phyloP scores from a whole-genome alignment of 1,284 basidiomycete species.

The Pholiota adiposa region DNA sequence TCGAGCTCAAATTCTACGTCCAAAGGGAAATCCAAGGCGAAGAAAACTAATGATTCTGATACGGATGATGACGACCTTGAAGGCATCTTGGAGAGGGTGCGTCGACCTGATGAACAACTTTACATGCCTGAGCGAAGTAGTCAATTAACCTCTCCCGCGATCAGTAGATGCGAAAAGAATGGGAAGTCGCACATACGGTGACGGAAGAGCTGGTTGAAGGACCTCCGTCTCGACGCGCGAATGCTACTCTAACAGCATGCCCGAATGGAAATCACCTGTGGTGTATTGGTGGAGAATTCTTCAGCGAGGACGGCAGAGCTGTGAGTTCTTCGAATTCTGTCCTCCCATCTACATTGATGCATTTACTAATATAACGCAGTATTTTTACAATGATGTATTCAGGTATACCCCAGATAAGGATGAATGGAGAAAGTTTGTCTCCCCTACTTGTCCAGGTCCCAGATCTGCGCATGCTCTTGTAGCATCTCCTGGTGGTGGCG shows the following conservation, averaged over 20 bases:
- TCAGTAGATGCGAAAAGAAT: constrained; percentile 74
- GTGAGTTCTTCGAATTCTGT: constrained; percentile 43
- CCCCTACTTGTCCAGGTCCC: constrained; percentile 82
- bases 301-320: constrained; percentile 81
- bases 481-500: constrained; percentile 73
- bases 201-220: constrained; percentile 79
- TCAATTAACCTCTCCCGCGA: constrained; percentile 1
- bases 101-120: constrained; percentile 1
- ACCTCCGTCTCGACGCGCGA: constrained; percentile 80
- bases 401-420: constrained; percentile 85
- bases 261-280: constrained; percentile 81
- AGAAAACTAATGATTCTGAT: constrained; percentile 46
- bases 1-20: neutral
- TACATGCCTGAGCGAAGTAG: neutral
- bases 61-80: constrained; percentile 80
- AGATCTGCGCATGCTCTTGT: constrained; percentile 85
- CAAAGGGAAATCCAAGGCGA: constrained; percentile 49
- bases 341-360: neutral
- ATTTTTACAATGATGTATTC: constrained; percentile 83
- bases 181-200: constrained; percentile 75
- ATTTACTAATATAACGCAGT: constrained; percentile 43
- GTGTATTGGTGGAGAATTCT: constrained; percentile 86
- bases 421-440: constrained; percentile 87
- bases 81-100: constrained; percentile 76
- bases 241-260: constrained; percentile 79